Conservation (phyloP, 768 basidiomycete species). For the Termitomyces sp. region DNA sequence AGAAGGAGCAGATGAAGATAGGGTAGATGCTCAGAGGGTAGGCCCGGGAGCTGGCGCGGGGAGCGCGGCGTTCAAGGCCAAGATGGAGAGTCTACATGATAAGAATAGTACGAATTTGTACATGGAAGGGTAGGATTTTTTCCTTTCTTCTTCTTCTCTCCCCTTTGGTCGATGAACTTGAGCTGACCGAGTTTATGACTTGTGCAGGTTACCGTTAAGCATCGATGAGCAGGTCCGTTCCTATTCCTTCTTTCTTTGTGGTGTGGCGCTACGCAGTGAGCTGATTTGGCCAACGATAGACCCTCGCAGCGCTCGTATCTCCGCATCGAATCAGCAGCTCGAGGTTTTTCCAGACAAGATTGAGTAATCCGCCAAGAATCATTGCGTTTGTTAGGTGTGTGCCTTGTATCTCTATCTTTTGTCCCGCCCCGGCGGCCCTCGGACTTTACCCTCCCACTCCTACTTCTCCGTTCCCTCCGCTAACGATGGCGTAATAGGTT, state of each 20-base stretch:
- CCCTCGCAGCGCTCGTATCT: conserved; percentile 56
- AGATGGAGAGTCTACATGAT: conserved; percentile 73
- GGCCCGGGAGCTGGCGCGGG: conserved; percentile 9
- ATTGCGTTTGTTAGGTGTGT: conserved; percentile 77
- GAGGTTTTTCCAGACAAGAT: conserved; percentile 73
- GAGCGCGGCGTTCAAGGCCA: conserved; percentile 58
- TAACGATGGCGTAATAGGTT: conserved; percentile 34
- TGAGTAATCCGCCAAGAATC: conserved; percentile 71
- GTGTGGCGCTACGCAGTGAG: neutral
- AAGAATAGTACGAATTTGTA: conserved; percentile 69
- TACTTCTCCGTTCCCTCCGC: neutral
- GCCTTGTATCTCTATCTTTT: neutral
- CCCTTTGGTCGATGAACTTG: neutral
- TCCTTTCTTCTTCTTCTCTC: neutral
- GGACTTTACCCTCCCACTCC: neutral
- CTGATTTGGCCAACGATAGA: conserved; percentile 27
- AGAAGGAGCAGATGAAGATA: conserved; percentile 17
- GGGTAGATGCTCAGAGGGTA: neutral
- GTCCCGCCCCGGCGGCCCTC: no score
- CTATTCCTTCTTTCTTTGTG: neutral
- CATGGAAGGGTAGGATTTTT: conserved; percentile 54
- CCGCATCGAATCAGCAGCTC: conserved; percentile 71
- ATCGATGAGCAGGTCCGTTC: conserved; percentile 58
- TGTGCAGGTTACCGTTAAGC: conserved; percentile 54
- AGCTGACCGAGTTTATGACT: neutral